Evolutionary conservation across 202 grass and related monocot species (phyloP), one percentile per base, ranked within the genome.

Genomic region (Schoenoplectus tabernaemontani): DNA sequence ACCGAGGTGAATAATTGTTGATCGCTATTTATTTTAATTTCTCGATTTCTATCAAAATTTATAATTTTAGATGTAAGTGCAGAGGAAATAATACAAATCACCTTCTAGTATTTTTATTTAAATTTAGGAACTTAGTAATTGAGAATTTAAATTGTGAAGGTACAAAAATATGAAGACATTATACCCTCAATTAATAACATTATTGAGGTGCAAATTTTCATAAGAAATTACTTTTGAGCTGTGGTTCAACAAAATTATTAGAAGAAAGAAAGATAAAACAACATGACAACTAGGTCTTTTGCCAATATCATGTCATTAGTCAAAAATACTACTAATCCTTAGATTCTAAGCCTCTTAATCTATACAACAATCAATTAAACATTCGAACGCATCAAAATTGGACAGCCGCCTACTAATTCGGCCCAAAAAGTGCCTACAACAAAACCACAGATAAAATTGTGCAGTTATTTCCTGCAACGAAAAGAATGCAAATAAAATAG

Each of bases 341-440:
- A 74, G 70, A 74, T 54, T 47, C 70, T 75, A 75, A 74, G 36
- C 2, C 70, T 75, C 70, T 36, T 34, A 53, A 75, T 56, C 70
- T 75, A 75, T 75, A 75, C 70, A 75, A 53, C 11, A 53, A 51
- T 69, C 26, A 1, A 74, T 53, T 74, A 54, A 75, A 56, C 48
- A 54, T 54, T 53, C 7, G 16, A 34, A 75, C 15, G 54, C 17
- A 20, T 54, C 70, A 75, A 75, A 75, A 75, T 51, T 75, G 70
- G 16, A 54, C 47, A 50, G 70, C 47, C 28, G 47, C 70, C 28
- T 54, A 75, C 47, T 34, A 75, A 19, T 34, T 54, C 16, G 28
- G 70, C 70, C 28, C n/a, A 75, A 69, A 74, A 74, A 56, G 54
- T 75, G 28, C 70, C 70, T 75, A 75, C 4, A 69, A 44, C 26